A percentile compares a stretch with the other conserved stretches of the same genome.
Evolutionary conservation across 2,329 filamentous ascomycete genomes (phyloP).

Genomic region (Fusarium incarnatum): DNA sequence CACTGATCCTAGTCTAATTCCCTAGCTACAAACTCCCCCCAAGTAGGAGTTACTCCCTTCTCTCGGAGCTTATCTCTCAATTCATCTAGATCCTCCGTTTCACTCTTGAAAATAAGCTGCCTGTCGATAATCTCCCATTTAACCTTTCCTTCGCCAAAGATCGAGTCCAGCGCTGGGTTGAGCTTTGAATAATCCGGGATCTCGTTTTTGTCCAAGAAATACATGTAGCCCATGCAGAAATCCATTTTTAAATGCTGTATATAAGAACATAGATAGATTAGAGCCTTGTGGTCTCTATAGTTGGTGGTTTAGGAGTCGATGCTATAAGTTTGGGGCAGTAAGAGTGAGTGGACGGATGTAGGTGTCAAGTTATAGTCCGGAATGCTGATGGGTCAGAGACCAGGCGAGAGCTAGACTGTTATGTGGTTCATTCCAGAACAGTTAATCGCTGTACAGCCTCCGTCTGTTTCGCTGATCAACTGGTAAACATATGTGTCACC

Average conservation of each 20-base stretch:
- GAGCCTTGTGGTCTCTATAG: neutral
- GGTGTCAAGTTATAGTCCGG: too few species aligned
- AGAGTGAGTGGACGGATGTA: neutral
- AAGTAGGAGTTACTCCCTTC: neutral
- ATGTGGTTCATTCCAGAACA: rapidly evolving
- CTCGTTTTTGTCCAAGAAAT: neutral
- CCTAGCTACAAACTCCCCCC: neutral
- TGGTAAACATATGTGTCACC: rapidly evolving
- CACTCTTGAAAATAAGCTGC: rapidly evolving
- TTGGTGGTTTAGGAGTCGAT: rapidly evolving
- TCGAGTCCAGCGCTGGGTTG: rapidly evolving
- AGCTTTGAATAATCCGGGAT: neutral
- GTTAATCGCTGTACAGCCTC: neutral
- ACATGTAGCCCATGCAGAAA: neutral
- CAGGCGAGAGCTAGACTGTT: too few species aligned
- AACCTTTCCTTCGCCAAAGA: neutral
- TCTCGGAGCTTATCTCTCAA: neutral
- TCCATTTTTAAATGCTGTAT: neutral
- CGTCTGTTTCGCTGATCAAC: neutral
- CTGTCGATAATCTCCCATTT: rapidly evolving
- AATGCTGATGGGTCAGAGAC: rapidly evolving
- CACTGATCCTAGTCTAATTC: too few species aligned
- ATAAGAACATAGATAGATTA: rapidly evolving
- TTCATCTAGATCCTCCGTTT: rapidly evolving
- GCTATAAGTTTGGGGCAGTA: neutral